phyloP scores from a whole-genome alignment of 2,329 filamentous ascomycete genomes.

The Xylariaceae sp. region DNA sequence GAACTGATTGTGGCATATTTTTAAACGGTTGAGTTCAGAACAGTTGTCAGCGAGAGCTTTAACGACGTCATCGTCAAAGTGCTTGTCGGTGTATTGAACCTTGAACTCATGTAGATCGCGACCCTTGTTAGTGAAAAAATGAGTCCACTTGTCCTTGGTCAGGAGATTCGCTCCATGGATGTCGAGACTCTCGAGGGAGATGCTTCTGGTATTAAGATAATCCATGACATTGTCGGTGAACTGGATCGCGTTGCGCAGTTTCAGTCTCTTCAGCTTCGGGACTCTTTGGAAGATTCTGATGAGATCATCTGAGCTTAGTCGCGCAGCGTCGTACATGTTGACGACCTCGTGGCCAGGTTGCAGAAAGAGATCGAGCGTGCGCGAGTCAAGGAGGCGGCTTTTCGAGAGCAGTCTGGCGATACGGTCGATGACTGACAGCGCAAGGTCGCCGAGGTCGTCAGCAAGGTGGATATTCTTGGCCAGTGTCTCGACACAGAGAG shows the following conservation, averaged over 20 bases:
- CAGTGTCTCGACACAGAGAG: conserved; percentile 57
- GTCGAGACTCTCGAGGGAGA: conserved; percentile 65
- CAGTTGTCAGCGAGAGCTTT: conserved; percentile 57
- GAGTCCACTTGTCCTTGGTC: conserved; percentile 67
- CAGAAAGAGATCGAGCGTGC: conserved; percentile 53
- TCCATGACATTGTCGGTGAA: conserved; percentile 81
- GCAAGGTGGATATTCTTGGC: conserved; percentile 58
- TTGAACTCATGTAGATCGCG: conserved; percentile 61
- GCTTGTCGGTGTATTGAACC: conserved; percentile 76
- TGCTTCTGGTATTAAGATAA: conserved; percentile 69
- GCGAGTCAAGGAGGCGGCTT: conserved; percentile 48
- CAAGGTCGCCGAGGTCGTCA: conserved; percentile 56
- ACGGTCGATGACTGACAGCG: conserved; percentile 50
- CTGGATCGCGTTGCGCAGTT: conserved; percentile 80
- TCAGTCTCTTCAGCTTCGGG: conserved; percentile 62
- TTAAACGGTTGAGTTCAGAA: conserved; percentile 66
- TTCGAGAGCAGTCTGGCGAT: conserved; percentile 57
- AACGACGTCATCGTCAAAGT: conserved; percentile 69
- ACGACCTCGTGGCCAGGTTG: conserved; percentile 46
- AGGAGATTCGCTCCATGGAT: conserved; percentile 82
- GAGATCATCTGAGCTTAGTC: conserved; percentile 70
- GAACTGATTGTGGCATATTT: conserved; percentile 74
- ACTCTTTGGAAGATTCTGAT: conserved; percentile 73
- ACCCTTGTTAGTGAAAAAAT: conserved; percentile 63
- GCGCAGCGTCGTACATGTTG: conserved; percentile 54